phyloP scores from a whole-genome alignment of 768 basidiomycete genomes.

The Lactarius tabidus region DNA sequence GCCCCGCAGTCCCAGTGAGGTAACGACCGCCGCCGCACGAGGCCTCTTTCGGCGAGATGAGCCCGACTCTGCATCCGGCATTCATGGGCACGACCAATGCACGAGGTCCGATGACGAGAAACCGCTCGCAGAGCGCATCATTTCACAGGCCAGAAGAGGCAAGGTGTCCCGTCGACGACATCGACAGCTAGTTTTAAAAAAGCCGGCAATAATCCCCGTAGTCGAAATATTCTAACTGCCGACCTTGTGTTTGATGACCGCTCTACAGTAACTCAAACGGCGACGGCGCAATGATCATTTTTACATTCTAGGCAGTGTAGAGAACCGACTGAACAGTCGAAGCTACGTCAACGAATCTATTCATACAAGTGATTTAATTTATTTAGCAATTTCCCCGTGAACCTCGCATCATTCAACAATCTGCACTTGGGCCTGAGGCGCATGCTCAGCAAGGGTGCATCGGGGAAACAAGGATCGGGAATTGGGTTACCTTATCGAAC shows the following conservation, averaged over 20 bases:
- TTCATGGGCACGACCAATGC: neutral
- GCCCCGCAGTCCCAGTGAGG: neutral
- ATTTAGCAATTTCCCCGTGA: neutral
- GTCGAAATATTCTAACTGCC: neutral
- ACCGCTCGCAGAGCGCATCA: neutral
- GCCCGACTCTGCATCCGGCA: neutral
- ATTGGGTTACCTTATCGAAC: slow-evolving; percentile 63
- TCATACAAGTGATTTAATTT: neutral
- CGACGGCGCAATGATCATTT: neutral
- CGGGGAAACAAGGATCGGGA: neutral
- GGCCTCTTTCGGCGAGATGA: neutral
- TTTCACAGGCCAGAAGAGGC: neutral
- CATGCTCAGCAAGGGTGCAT: neutral
- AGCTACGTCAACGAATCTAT: neutral
- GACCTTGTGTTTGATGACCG: neutral
- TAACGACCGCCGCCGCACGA: neutral
- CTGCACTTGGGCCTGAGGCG: neutral
- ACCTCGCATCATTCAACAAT: slow-evolving; percentile 1
- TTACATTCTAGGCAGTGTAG: neutral
- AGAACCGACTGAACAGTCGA: neutral
- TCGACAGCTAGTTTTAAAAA: neutral
- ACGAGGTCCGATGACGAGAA: neutral
- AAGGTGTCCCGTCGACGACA: too few relatives aligned
- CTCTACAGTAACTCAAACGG: neutral
- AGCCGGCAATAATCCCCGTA: neutral